A percentile compares a stretch with the other conserved stretches of the same genome.
These are phyloP conservation scores for Capsicum rhomboideum DNA, from an alignment of 257 asterid species.

Conservation along the genomic window DNA sequence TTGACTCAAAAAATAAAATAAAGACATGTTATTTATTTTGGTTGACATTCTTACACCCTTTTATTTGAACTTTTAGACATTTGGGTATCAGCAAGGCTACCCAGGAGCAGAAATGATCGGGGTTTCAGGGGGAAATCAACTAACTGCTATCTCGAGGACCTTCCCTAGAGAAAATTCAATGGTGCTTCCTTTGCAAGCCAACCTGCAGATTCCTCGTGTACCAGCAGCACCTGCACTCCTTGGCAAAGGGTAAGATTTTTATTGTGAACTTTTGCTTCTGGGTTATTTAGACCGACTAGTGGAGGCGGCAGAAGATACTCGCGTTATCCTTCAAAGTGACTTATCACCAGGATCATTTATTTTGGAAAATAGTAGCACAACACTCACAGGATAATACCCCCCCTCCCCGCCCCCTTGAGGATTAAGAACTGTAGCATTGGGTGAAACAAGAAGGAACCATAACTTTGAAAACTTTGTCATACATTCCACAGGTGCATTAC, in stretches of 20 bases:
- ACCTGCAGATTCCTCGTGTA: constrained; percentile 29
- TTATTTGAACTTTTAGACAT: constrained; percentile 22
- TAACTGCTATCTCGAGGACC: constrained; percentile 28
- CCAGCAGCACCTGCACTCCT: constrained; percentile 43
- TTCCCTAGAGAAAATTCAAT: constrained; percentile 31
- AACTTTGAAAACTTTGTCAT: not conserved
- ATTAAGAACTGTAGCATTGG: not conserved
- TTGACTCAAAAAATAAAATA: too few relatives aligned
- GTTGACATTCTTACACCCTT: constrained; percentile 1
- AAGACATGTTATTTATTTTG: not conserved
- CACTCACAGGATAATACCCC: not conserved
- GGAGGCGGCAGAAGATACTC: not conserved
- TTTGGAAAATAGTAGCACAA: not conserved
- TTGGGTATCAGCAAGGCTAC: constrained; percentile 45
- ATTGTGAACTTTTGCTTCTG: not conserved
- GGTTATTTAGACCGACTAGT: not conserved
- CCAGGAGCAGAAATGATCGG: constrained; percentile 34
- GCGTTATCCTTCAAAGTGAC: not conserved
- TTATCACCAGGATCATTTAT: not conserved
- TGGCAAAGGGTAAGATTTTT: constrained; percentile 64
- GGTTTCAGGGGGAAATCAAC: constrained; percentile 29
- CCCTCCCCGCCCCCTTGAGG: not conserved
- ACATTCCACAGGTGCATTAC: not conserved
- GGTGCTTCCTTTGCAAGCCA: constrained; percentile 43
- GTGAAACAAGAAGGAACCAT: not conserved